Evolutionary conservation across 495 filamentous ascomycete genomes (phyloP).

Genomic region (Hyaloscypha variabilis): DNA sequence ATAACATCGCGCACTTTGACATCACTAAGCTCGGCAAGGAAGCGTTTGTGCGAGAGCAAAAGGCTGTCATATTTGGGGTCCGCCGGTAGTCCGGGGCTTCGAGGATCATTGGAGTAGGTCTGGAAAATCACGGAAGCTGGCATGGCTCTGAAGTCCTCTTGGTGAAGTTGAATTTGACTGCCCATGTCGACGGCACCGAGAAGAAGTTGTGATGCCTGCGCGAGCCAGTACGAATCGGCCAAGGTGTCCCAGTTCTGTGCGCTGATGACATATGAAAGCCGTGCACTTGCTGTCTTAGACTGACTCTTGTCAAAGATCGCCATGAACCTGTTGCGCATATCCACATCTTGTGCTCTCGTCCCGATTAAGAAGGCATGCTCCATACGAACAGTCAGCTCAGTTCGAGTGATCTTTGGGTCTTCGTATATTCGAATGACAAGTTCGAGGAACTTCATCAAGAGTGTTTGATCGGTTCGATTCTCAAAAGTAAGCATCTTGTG

Average conservation of each 20-base stretch:
- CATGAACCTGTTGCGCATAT: slow-evolving; percentile 97
- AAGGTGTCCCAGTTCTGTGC: slow-evolving; percentile 98
- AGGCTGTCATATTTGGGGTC: slow-evolving; percentile 83
- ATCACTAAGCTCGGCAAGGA: slow-evolving; percentile 78
- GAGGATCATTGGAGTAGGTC: slow-evolving; percentile 69
- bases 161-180: slow-evolving; percentile 70
- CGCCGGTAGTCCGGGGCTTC: slow-evolving; percentile 71
- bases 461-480: slow-evolving; percentile 73
- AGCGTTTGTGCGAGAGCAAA: slow-evolving; percentile 76
- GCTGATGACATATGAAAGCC: slow-evolving; percentile 83
- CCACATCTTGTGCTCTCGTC: slow-evolving; percentile 88
- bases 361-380: slow-evolving; percentile 98
- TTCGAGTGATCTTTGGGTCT: slow-evolving; percentile 89
- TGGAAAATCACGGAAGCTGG: slow-evolving; percentile 70
- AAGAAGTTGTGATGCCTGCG: slow-evolving; percentile 89
- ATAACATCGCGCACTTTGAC: slow-evolving; percentile 85
- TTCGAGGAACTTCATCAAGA: slow-evolving; percentile 90
- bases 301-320: slow-evolving; percentile 90
- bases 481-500: slow-evolving; percentile 98
- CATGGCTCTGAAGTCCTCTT: slow-evolving; percentile 79
- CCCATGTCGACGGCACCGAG: slow-evolving; percentile 90
- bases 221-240: slow-evolving; percentile 92
- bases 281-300: slow-evolving; percentile 80
- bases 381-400: slow-evolving; percentile 92
- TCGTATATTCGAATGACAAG: slow-evolving; percentile 98